Base-by-base conservation (phyloP, 306 rosid species). In the Lotus japonicus region DNA sequence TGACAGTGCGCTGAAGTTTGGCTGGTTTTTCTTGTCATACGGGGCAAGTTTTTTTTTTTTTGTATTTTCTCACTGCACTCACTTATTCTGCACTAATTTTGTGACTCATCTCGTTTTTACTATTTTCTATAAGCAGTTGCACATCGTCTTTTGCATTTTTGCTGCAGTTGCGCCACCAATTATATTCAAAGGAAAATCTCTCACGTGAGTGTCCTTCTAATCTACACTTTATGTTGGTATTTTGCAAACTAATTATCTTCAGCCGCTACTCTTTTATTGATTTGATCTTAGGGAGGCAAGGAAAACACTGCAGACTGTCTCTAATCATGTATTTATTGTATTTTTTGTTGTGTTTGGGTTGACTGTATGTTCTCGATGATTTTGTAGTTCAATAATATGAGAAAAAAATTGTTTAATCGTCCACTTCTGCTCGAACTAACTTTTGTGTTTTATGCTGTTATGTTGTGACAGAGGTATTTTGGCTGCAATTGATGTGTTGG, bases 1-100 rank as follows among this genome's bases (percentile, higher is more conserved):
- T 6, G 97, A 90, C 75, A 95, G 95, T 83, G 96, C 97, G 74
- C 57, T 95, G 74, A 90, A 88, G 90, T 94, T 90, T 81, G 87
- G 95, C 68, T 85, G 89, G 95, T 94, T 94, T 81, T 94, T 94
- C 85, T 26, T 87, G 70, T 17, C 49, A 74, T 94, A 94, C 78
- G 0, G 35, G 88, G 99, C 79, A 81, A 84, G 83, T 79, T 78
- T 53, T 70, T 43, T 48, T 53, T 79, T 78, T 53, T 70, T 43
- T 48, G 54, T 17, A 6, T 66, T 43, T 50, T 53, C 75, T 66
- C 42, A 28, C 54, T 36, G 17, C 66, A 33, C 72, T 46, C 48
- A 18, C 46, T 76, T 50, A 48, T 75, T 78, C 42, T 50, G 59
- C 68, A 44, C 46, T 64, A 45, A 60, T 53, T 66, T 64, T 69